These are phyloP conservation scores for Carex cristatella DNA, from an alignment of 176 grass and related monocot species.

Conservation along the genomic window DNA sequence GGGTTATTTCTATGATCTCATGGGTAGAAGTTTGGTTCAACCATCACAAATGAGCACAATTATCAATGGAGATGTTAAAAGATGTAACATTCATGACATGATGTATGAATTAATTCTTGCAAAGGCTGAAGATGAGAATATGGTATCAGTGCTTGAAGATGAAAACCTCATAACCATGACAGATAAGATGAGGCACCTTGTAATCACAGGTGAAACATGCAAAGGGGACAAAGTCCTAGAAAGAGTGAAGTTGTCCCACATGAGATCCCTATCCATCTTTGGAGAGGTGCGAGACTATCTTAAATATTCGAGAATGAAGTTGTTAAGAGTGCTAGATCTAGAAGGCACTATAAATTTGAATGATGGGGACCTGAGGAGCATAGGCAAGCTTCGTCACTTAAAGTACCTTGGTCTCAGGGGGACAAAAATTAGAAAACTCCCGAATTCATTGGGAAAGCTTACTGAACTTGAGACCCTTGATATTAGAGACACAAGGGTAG, in stretches of 20 bases:
- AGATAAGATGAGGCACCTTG: not conserved
- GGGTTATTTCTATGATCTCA: slow-evolving; percentile 19
- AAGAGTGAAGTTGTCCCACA: too few relatives aligned
- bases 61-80: not conserved
- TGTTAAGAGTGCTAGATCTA: too few relatives aligned
- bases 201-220: not conserved
- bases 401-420: slow-evolving; percentile 25
- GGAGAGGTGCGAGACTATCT: too few relatives aligned
- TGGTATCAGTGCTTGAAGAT: not conserved
- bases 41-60: not conserved
- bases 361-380: not conserved
- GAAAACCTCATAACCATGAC: not conserved
- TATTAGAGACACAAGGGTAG: slow-evolving; percentile 14
- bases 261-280: too few relatives aligned
- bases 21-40: slow-evolving; percentile 24
- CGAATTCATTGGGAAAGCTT: slow-evolving; percentile 16
- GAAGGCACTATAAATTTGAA: too few relatives aligned
- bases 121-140: slow-evolving; percentile 25
- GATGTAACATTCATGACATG: slow-evolving; percentile 27
- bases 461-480: slow-evolving; percentile 23
- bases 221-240: too few relatives aligned
- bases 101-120: slow-evolving; percentile 22
- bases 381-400: slow-evolving; percentile 11
- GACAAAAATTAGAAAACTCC: not conserved
- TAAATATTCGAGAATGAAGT: too few relatives aligned